Evolutionary conservation across 2,329 filamentous ascomycete genomes (phyloP).

Genomic region (Grosmannia serpens): DNA sequence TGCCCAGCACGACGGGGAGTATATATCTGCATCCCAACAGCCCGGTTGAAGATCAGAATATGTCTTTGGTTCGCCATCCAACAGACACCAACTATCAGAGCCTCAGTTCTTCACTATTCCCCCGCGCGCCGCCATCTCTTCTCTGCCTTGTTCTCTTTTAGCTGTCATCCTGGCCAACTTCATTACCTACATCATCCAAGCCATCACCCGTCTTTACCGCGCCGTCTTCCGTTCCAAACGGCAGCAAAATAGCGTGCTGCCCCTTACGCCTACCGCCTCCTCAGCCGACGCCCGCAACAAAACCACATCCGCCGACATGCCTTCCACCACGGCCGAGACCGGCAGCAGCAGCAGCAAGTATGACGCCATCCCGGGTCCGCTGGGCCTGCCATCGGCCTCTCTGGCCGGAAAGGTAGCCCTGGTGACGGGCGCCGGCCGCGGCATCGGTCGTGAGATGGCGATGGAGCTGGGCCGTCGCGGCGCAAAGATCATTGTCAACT

Average conservation of each 20-base stretch:
- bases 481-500: constrained; percentile 24
- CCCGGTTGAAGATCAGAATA: neutral
- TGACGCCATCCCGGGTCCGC: constrained; percentile 20
- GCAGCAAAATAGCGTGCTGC: neutral
- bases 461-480: constrained; percentile 25
- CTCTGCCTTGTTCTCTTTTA: neutral
- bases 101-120: neutral
- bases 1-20: neutral
- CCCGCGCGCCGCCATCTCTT: neutral
- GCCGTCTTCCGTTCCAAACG: neutral
- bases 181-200: constrained; percentile 1
- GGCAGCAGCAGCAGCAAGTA: constrained; percentile 16
- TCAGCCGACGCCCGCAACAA: neutral
- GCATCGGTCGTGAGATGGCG: constrained; percentile 51
- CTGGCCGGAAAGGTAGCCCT: constrained; percentile 17
- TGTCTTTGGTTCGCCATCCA: neutral
- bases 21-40: neutral
- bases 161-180: constrained; percentile 4
- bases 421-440: constrained; percentile 30
- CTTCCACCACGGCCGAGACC: constrained; percentile 10
- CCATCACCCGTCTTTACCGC: constrained; percentile 1
- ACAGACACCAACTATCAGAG: neutral
- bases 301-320: neutral
- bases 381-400: constrained; percentile 18
- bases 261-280: neutral